Percentiles rank a stretch among this genome's conserved stretches.
Evolutionary conservation across 2,329 filamentous ascomycete genomes (phyloP).

Genomic region (Fusarium acutatum): DNA sequence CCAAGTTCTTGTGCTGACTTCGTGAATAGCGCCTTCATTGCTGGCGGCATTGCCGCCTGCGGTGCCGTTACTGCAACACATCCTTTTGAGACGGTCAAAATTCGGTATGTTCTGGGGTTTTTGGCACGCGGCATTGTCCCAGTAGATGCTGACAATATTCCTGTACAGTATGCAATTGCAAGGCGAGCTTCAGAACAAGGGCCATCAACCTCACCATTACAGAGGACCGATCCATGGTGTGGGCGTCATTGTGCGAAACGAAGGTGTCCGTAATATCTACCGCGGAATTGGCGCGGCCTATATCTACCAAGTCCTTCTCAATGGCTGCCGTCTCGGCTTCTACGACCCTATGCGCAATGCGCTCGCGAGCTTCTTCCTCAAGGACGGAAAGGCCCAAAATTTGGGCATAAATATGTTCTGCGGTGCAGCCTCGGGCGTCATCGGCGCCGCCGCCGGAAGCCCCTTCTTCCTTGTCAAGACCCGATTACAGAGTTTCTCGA

Average conservation of each 20-base stretch:
- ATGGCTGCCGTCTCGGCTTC: conserved; percentile 95
- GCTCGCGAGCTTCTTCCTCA: conserved; percentile 74
- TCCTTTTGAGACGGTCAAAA: conserved; percentile 99
- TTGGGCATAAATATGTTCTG: conserved; percentile 93
- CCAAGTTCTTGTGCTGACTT: conserved; percentile 9
- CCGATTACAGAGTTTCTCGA: conserved; percentile 90
- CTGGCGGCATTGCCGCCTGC: conserved; percentile 95
- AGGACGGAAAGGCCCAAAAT: conserved; percentile 79
- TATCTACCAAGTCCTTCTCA: conserved; percentile 94
- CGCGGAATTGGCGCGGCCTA: conserved; percentile 92
- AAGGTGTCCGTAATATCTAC: conserved; percentile 86
- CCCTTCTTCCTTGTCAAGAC: conserved; percentile 99
- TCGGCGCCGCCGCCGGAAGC: conserved; percentile 91
- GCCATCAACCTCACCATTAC: conserved; percentile 87
- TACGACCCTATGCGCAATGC: conserved; percentile 90
- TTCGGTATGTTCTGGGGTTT: conserved; percentile 69
- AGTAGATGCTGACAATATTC: background rate
- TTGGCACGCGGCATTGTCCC: background rate
- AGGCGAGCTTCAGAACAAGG: conserved; percentile 90
- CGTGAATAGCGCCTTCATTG: conserved; percentile 79
- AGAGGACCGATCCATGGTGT: conserved; percentile 91
- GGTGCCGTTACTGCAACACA: conserved; percentile 97
- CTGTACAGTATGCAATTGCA: conserved; percentile 84
- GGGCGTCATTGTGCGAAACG: conserved; percentile 87
- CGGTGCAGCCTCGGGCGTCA: conserved; percentile 86